phyloP scores from a whole-genome alignment of 73 alveolate species.

The Paraurostyla sp. region DNA sequence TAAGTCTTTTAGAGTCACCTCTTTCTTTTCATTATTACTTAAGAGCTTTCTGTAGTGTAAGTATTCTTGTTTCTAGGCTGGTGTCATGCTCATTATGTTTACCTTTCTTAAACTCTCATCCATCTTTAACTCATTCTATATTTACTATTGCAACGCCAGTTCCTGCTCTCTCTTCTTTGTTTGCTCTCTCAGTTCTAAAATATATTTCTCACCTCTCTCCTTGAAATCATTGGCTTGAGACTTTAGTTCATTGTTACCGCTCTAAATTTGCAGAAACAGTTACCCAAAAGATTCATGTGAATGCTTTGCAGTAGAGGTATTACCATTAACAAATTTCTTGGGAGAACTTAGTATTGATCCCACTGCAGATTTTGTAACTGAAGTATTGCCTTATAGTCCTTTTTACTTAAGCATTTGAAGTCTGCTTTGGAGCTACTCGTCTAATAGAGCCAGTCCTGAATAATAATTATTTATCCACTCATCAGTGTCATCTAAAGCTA shows the following conservation, averaged over 20 bases:
- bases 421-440: background rate
- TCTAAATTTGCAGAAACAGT: too few relatives aligned
- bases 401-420: slow-evolving; percentile 25
- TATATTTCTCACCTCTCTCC: slow-evolving; percentile 31
- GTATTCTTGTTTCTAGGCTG: slow-evolving; percentile 49
- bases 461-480: slow-evolving; percentile 53
- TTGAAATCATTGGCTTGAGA: background rate
- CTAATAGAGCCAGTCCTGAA: slow-evolving; percentile 21
- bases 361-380: too few relatives aligned
- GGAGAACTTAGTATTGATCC: too few relatives aligned
- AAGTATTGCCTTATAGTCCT: slow-evolving; percentile 13
- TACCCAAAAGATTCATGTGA: too few relatives aligned
- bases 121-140: background rate
- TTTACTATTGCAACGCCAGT: background rate
- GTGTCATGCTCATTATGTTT: slow-evolving; percentile 47
- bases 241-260: too few relatives aligned
- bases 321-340: too few relatives aligned
- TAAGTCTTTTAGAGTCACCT: background rate
- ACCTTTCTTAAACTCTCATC: background rate
- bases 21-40: background rate
- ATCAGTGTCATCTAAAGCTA: slow-evolving; percentile 41
- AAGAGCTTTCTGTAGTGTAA: background rate
- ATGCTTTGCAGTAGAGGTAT: too few relatives aligned
- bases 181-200: slow-evolving; percentile 9
- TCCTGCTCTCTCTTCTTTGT: background rate